Conservation (phyloP, 306 rosid species). For the Castanopsis chinensis region DNA sequence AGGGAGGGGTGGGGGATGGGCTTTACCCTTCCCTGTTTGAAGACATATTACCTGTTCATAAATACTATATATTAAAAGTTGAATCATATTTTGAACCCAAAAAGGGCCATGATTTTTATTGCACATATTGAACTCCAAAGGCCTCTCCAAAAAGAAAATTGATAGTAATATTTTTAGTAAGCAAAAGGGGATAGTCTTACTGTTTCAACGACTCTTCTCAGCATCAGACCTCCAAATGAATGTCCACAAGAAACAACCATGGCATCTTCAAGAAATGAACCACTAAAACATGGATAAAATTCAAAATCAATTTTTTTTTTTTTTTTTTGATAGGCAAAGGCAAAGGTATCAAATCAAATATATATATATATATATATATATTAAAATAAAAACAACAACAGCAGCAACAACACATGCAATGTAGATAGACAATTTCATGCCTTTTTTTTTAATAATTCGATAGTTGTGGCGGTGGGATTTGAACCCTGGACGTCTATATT, state of each 20-base stretch:
- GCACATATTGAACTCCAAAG: neutral
- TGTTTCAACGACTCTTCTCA: slow-evolving; percentile 87
- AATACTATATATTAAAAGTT: neutral
- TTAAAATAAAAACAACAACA: neutral
- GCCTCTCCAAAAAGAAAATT: neutral
- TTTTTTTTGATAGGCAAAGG: too few relatives aligned
- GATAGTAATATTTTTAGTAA: neutral
- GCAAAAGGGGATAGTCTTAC: slow-evolving; percentile 45
- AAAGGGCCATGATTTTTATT: neutral
- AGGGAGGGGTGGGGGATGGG: neutral
- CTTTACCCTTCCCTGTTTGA: neutral
- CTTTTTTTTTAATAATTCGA: too few relatives aligned
- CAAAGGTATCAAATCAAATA: too few relatives aligned
- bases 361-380: too few relatives aligned
- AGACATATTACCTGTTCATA: neutral
- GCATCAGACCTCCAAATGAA: slow-evolving; percentile 94
- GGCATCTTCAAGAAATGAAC: slow-evolving; percentile 94
- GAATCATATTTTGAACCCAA: neutral
- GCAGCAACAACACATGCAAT: neutral
- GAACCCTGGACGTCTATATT: too few relatives aligned
- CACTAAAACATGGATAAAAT: slow-evolving; percentile 40
- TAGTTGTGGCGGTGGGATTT: too few relatives aligned
- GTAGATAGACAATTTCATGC: slow-evolving; percentile 8
- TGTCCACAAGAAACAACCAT: slow-evolving; percentile 94
- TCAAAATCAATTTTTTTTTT: neutral